Evolutionary conservation across 495 filamentous ascomycete genomes (phyloP).

Genomic region (Letharia columbiana): DNA sequence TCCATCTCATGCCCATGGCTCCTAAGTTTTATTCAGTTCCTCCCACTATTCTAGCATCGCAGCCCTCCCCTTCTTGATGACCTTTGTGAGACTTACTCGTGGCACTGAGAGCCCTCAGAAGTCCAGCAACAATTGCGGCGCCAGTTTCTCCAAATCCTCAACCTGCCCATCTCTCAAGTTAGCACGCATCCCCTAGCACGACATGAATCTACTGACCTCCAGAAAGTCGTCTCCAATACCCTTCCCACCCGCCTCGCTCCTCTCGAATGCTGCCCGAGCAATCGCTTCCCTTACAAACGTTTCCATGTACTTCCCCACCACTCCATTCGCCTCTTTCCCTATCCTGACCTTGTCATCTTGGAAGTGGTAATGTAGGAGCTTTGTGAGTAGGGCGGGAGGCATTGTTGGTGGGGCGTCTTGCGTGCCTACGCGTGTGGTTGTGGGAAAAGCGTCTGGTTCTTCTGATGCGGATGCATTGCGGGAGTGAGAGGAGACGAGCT

Average conservation of each 20-base stretch:
- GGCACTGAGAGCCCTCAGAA: slow-evolving; percentile 39
- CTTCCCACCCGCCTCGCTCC: slow-evolving; percentile 29
- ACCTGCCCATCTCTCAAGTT: slow-evolving; percentile 29
- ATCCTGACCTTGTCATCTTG: slow-evolving; percentile 60
- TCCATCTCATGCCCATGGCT: not conserved
- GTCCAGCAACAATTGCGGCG: slow-evolving; percentile 83
- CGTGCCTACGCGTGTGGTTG: slow-evolving; percentile 33
- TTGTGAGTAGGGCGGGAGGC: slow-evolving; percentile 63
- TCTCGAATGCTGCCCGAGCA: slow-evolving; percentile 67
- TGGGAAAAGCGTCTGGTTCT: slow-evolving; percentile 15
- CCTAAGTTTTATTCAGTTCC: not conserved
- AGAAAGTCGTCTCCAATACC: slow-evolving; percentile 45
- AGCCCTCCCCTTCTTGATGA: not conserved
- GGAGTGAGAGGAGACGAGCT: slow-evolving; percentile 17
- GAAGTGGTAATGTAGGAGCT: slow-evolving; percentile 72
- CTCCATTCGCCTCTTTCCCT: slow-evolving; percentile 65
- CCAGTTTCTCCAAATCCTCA: slow-evolving; percentile 77
- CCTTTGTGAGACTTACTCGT: too few species aligned
- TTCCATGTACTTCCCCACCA: slow-evolving; percentile 81
- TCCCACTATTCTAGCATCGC: not conserved
- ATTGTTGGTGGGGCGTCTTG: slow-evolving; percentile 50
- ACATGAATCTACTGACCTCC: slow-evolving; percentile 50
- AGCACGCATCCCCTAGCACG: not conserved
- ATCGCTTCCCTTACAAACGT: slow-evolving; percentile 89
- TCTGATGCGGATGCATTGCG: slow-evolving; percentile 25